Conservation (phyloP, 257 asterid genomes). For the Orobanche coerulescens region DNA sequence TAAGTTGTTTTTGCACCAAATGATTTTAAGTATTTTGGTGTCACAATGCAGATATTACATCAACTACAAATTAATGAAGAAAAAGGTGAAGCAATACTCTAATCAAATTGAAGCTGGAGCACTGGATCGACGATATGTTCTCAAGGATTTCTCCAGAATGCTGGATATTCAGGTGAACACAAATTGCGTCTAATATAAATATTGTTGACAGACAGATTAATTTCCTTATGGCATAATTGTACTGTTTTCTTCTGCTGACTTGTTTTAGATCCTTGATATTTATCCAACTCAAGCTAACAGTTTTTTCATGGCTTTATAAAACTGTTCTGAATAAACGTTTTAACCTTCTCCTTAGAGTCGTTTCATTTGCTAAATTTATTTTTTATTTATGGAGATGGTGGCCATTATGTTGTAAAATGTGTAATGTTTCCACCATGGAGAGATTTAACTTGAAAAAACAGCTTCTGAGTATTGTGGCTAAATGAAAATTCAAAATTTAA, state of each 20-base stretch:
- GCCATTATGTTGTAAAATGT: neutral
- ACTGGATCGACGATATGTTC: constrained; percentile 64
- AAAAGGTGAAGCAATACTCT: constrained; percentile 68
- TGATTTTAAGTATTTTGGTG: constrained; percentile 19
- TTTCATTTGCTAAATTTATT: neutral
- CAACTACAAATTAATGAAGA: constrained; percentile 97
- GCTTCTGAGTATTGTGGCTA: too few species aligned
- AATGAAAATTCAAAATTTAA: too few species aligned
- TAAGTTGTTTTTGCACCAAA: neutral
- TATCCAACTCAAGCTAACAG: constrained; percentile 13
- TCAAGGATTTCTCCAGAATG: constrained; percentile 91
- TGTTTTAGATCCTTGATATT: neutral
- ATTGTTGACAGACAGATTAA: neutral
- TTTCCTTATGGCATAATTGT: neutral
- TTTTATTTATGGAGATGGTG: neutral
- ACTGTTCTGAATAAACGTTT: neutral
- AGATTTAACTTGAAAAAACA: too few species aligned
- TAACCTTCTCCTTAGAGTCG: neutral
- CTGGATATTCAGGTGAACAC: constrained; percentile 76
- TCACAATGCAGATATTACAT: constrained; percentile 58
- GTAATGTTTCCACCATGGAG: neutral
- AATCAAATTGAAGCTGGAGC: constrained; percentile 65
- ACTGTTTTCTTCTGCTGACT: neutral
- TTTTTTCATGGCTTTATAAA: neutral
- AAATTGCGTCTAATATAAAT: neutral